Evolutionary conservation across 257 asterid genomes (phyloP), one percentile per base, ranked within the genome.

Genomic region (Solanum virginianum): DNA sequence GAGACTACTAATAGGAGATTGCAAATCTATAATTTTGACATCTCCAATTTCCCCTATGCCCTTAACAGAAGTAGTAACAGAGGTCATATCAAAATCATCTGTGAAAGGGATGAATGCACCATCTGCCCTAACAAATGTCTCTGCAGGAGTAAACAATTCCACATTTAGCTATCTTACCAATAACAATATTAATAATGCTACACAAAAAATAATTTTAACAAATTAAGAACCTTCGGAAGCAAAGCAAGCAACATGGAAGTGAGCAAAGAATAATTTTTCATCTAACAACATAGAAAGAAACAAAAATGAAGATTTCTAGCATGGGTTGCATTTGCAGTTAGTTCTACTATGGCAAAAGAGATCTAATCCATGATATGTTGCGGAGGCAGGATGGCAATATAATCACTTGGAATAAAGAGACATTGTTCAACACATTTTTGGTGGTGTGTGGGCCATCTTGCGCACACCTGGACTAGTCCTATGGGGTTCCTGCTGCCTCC

Each of bases 71-170:
- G 99, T 97, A 13, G 98, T 94, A 79, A 97, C 95, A 59, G 87
- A 91, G 83, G 92, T 88, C 90, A 91, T 89, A 89, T 91, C 86
- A 80, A 97, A 92, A 88, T 95, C 99, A 82, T 95, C 99, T 4
- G 99, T 87, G 85, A 97, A 97, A 49, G 98, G 98, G 45, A 96
- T 91, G 89, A 95, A 96, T 13, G 99, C 98, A 53, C 99, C 99
- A 87, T 96, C 99, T 15, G 98, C 98, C 86, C 99, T 92, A 47
- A 96, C 98, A 89, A 94, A 96, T 80, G 99, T 96, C 89, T 96
- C 99, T 96, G 94, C 92, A 83, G 68, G 82, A 88, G 69, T 72
- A 85, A 79, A 26, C 65, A 79, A 79, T 53, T 79, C 83, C 65
- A 79, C 65, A 79, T 79, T 79, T 53, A 79, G 83, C 53, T 12